Evolutionary conservation across 2,329 filamentous ascomycete genomes (phyloP).

Genomic region (Ophiostoma sp.): DNA sequence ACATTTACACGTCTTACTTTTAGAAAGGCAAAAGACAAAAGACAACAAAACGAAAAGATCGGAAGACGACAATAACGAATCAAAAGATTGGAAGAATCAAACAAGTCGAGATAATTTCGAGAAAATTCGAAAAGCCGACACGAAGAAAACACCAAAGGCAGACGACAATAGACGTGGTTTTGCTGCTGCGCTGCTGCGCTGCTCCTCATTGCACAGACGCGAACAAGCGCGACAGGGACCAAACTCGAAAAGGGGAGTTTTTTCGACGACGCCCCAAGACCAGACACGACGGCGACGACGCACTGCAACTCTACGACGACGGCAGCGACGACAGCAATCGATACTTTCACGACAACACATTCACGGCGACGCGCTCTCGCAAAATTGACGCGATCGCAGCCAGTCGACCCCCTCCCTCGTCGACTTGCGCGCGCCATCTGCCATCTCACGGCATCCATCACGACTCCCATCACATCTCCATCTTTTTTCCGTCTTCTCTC

Average conservation of each 20-base stretch:
- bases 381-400: conserved; percentile 1
- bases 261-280: background rate
- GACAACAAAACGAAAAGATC: background rate
- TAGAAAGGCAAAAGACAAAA: too few species aligned
- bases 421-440: background rate
- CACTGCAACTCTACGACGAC: background rate
- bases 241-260: conserved; percentile 11
- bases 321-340: background rate
- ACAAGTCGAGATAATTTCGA: too few species aligned
- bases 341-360: background rate
- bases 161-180: background rate
- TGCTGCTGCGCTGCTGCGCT: background rate
- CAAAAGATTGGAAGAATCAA: too few species aligned
- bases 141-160: background rate
- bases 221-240: conserved; percentile 9
- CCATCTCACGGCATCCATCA: background rate
- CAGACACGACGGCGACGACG: background rate
- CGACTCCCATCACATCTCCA: background rate
- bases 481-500: background rate
- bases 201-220: background rate
- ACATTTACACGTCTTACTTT: too few species aligned
- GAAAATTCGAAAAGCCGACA: too few species aligned
- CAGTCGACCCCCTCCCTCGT: conserved; percentile 6
- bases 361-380: background rate
- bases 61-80: background rate